phyloP scores from a whole-genome alignment of 352 stramenopile genomes.

The Phytophthora pistaciae region DNA sequence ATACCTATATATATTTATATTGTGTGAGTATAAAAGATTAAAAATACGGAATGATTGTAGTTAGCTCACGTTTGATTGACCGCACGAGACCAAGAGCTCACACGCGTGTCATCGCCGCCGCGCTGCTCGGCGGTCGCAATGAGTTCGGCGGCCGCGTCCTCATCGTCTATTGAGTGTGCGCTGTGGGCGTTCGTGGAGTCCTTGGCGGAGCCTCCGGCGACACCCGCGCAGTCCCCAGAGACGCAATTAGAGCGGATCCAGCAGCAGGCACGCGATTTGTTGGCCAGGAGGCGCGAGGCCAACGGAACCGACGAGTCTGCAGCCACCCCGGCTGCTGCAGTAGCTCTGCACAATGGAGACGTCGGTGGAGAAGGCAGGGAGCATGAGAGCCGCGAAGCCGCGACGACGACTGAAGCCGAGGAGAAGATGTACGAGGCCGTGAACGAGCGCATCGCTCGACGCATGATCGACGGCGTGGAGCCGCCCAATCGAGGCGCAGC shows the following conservation, averaged over 20 bases:
- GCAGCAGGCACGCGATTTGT: slow-evolving; percentile 41
- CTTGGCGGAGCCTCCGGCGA: slow-evolving; percentile 18
- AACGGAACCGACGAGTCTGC: slow-evolving; percentile 20
- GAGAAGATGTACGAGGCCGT: slow-evolving; percentile 57
- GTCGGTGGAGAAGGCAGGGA: not conserved
- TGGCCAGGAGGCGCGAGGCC: slow-evolving; percentile 29
- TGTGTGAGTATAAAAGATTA: not conserved
- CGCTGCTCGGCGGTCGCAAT: slow-evolving; percentile 20
- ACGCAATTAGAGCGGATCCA: slow-evolving; percentile 44
- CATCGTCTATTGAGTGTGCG: slow-evolving; percentile 32
- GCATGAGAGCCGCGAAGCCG: slow-evolving; percentile 7
- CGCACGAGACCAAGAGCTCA: not conserved
- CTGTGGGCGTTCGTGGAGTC: slow-evolving; percentile 67
- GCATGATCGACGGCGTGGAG: slow-evolving; percentile 56
- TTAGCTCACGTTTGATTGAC: slow-evolving; percentile 11
- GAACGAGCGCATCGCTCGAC: slow-evolving; percentile 71
- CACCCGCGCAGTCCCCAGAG: slow-evolving; percentile 9
- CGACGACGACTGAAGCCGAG: slow-evolving; percentile 20
- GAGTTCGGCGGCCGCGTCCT: slow-evolving; percentile 13
- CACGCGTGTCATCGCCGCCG: slow-evolving; percentile 3
- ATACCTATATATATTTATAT: not conserved
- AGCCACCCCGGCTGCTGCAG: slow-evolving; percentile 2
- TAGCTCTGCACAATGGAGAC: not conserved
- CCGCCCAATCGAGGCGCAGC: slow-evolving; percentile 13
- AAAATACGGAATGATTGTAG: slow-evolving; percentile 19